These are phyloP conservation scores for Didymella exigua DNA, from an alignment of 2,329 filamentous ascomycete genomes.

Conservation along the genomic window DNA sequence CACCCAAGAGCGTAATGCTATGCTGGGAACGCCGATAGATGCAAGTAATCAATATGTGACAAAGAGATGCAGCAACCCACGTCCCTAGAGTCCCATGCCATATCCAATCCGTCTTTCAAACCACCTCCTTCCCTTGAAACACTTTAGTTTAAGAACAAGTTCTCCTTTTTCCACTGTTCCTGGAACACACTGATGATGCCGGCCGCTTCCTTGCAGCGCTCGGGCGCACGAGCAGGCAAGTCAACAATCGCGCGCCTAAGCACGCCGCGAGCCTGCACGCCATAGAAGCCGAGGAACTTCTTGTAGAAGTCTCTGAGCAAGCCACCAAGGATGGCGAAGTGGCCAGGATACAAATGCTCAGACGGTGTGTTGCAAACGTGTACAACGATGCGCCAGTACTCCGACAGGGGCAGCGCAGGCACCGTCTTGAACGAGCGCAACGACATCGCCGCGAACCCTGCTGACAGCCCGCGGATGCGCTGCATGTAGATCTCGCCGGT, in stretches of 20 bases:
- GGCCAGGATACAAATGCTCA: constrained; percentile 54
- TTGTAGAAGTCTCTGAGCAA: constrained; percentile 68
- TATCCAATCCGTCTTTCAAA: not conserved
- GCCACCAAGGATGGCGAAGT: constrained; percentile 57
- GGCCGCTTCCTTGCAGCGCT: constrained; percentile 33
- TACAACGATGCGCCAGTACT: constrained; percentile 84
- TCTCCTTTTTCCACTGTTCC: constrained; percentile 40
- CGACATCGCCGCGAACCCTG: constrained; percentile 82
- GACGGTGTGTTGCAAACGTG: constrained; percentile 76
- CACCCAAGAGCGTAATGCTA: not conserved
- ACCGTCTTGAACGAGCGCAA: constrained; percentile 72
- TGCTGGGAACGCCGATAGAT: constrained; percentile 9
- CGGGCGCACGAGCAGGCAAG: constrained; percentile 60
- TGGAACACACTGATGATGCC: constrained; percentile 38
- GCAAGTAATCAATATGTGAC: constrained; percentile 9
- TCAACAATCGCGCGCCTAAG: constrained; percentile 74
- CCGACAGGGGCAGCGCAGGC: constrained; percentile 73
- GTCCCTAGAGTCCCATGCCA: not conserved
- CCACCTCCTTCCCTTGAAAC: not conserved
- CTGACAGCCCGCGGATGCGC: constrained; percentile 81
- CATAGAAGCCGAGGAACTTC: constrained; percentile 81
- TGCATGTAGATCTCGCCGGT: constrained; percentile 74
- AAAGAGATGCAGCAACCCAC: not conserved
- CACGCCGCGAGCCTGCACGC: constrained; percentile 73
- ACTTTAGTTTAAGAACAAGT: constrained; percentile 22